Evolutionary conservation across 768 basidiomycete genomes (phyloP).

Genomic region (Boletus rubroflammeus): DNA sequence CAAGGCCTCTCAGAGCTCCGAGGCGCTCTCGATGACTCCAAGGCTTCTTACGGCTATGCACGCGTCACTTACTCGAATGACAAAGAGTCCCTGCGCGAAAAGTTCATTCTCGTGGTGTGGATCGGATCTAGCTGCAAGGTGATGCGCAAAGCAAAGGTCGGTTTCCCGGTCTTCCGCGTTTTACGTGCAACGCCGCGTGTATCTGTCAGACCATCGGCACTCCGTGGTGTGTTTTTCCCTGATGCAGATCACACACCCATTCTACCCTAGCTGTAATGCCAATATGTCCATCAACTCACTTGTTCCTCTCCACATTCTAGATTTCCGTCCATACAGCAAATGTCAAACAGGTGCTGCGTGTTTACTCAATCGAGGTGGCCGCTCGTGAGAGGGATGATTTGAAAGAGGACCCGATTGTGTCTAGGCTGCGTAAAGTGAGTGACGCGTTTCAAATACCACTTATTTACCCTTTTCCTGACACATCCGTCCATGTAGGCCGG

Average conservation of each 20-base stretch:
- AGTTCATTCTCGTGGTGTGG: slow-evolving; percentile 83
- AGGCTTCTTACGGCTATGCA: slow-evolving; percentile 81
- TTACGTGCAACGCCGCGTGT: slow-evolving; percentile 19
- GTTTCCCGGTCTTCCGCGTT: slow-evolving; percentile 22
- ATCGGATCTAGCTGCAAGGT: slow-evolving; percentile 81
- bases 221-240: slow-evolving; percentile 5
- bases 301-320: slow-evolving; percentile 38
- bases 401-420: slow-evolving; percentile 82
- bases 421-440: slow-evolving; percentile 75
- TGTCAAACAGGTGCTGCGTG: slow-evolving; percentile 77
- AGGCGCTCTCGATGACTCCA: slow-evolving; percentile 63
- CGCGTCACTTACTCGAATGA: slow-evolving; percentile 84
- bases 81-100: slow-evolving; percentile 83
- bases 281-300: slow-evolving; percentile 28
- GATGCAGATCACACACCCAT: slow-evolving; percentile 22
- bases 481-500: slow-evolving; percentile 54
- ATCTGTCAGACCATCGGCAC: slow-evolving; percentile 12
- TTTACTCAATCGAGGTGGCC: slow-evolving; percentile 84
- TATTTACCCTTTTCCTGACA: slow-evolving; percentile 15
- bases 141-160: slow-evolving; percentile 89
- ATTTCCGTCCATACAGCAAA: slow-evolving; percentile 90
- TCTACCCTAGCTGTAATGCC: slow-evolving; percentile 23
- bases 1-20: slow-evolving; percentile 79
- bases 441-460: slow-evolving; percentile 9
- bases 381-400: slow-evolving; percentile 82